phyloP scores from a whole-genome alignment of 2,329 filamentous ascomycete species.

The Aspergillus brunneoviolaceus region DNA sequence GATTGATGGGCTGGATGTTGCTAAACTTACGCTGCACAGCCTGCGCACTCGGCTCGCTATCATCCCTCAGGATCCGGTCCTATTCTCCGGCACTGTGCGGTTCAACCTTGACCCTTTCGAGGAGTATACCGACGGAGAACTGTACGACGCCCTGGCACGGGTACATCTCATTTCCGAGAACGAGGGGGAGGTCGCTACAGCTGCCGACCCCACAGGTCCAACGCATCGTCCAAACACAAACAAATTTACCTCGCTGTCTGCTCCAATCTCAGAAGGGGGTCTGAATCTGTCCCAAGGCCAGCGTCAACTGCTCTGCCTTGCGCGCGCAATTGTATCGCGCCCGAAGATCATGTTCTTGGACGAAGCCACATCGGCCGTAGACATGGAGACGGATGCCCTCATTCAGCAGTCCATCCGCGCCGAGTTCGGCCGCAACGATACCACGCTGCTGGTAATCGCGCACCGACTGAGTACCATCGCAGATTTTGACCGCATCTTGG shows the following conservation, averaged over 20 bases:
- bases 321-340: slow-evolving; percentile 59
- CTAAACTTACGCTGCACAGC: slow-evolving; percentile 47
- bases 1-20: slow-evolving; percentile 51
- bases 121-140: slow-evolving; percentile 65
- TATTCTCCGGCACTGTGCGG: slow-evolving; percentile 75
- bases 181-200: not conserved
- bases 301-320: slow-evolving; percentile 32
- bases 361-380: slow-evolving; percentile 76
- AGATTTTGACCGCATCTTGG: slow-evolving; percentile 73
- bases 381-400: slow-evolving; percentile 71
- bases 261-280: not conserved
- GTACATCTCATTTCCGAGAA: slow-evolving; percentile 53
- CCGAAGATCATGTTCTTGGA: slow-evolving; percentile 79
- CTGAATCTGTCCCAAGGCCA: slow-evolving; percentile 49
- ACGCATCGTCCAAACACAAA: not conserved
- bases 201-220: not conserved
- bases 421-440: slow-evolving; percentile 61
- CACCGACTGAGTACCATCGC: slow-evolving; percentile 75
- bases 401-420: slow-evolving; percentile 74
- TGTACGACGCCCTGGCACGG: slow-evolving; percentile 67
- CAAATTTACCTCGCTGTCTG: not conserved
- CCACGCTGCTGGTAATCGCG: slow-evolving; percentile 72
- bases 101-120: slow-evolving; percentile 75
- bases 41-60: slow-evolving; percentile 74
- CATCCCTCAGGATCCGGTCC: slow-evolving; percentile 76